Base-by-base conservation (phyloP, 306 rosid genomes). In the Begonia fuchsioides region DNA sequence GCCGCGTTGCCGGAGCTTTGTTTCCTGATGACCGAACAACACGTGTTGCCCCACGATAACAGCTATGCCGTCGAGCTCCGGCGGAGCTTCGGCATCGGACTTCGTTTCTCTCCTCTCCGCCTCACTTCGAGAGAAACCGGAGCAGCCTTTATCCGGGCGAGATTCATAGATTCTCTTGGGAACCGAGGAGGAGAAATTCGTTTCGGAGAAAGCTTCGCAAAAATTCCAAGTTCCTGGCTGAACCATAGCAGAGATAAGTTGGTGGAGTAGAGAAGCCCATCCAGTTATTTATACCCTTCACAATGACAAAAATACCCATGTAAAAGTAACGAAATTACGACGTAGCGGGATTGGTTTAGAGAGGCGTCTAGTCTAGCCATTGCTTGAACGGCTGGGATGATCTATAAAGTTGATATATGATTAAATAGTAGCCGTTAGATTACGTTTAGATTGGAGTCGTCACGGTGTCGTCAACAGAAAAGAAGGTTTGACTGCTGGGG, bases 1-100 rank as follows among this genome's bases (percentile, higher is more conserved):
- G 17, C 35, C 14, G 8, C 7, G 17, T 11, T 16, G 35, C 17
- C 14, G 6, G 8, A 5, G 9, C 5, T 15, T 58, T 6, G 14
- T 16, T 38, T 13, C 38, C 38, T 13, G 12, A 5, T 43, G 50
- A n/a, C 96, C 96, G 48, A 58, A 82, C 13, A 86, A 81, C 0
- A 86, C 61, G 52, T 66, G 70, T 35, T 82, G 70, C 8, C 96
- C 96, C 1, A 86, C 96, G 2, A 86, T 75, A 2, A 86, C 96
- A 1, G 83, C 96, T 55, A 86, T 86, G 50, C 96, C 96, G 51
- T 86, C 96, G 1, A 82, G 79, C 17, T 59, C 43, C 9, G 64
- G 71, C 16, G 49, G 56, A 11, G 45, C 9, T 2, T 41, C 45
- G 12, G 17, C 50, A 1, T 50, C 39, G 49, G 12, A 65, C 14